phyloP scores from a whole-genome alignment of 768 basidiomycete genomes.

The Baorangia bicolor region DNA sequence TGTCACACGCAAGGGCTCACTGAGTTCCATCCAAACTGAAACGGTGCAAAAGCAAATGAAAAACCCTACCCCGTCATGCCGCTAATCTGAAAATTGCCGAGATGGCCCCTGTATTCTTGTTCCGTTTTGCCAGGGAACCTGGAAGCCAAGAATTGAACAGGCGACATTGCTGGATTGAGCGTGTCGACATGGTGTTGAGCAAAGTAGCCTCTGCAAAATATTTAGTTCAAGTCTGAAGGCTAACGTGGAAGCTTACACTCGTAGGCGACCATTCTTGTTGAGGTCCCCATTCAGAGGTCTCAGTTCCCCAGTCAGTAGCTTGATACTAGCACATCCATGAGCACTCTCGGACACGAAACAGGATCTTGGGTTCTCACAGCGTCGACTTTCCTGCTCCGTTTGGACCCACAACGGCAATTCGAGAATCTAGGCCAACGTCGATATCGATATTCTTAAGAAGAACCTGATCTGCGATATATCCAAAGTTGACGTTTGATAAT shows the following conservation, averaged over 20 bases:
- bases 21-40: background rate
- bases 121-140: constrained; percentile 94
- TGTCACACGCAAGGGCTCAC: no score
- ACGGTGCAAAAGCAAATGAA: background rate
- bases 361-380: constrained; percentile 48
- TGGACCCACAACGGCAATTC: constrained; percentile 93
- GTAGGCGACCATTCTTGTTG: constrained; percentile 86
- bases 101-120: constrained; percentile 93
- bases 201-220: constrained; percentile 69
- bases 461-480: constrained; percentile 75
- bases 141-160: constrained; percentile 89
- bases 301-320: constrained; percentile 46
- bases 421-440: constrained; percentile 90
- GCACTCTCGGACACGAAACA: background rate
- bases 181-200: constrained; percentile 97
- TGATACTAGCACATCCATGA: constrained; percentile 59
- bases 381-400: constrained; percentile 98
- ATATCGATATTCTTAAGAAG: constrained; percentile 81
- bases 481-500: constrained; percentile 87
- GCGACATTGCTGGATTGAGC: constrained; percentile 78
- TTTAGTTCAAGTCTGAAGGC: constrained; percentile 1
- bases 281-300: constrained; percentile 60
- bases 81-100: constrained; percentile 97
- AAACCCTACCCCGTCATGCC: constrained; percentile 83
- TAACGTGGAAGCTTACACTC: constrained; percentile 58